phyloP scores from a whole-genome alignment of 495 filamentous ascomycete species.

The Lophiotrema nucula region DNA sequence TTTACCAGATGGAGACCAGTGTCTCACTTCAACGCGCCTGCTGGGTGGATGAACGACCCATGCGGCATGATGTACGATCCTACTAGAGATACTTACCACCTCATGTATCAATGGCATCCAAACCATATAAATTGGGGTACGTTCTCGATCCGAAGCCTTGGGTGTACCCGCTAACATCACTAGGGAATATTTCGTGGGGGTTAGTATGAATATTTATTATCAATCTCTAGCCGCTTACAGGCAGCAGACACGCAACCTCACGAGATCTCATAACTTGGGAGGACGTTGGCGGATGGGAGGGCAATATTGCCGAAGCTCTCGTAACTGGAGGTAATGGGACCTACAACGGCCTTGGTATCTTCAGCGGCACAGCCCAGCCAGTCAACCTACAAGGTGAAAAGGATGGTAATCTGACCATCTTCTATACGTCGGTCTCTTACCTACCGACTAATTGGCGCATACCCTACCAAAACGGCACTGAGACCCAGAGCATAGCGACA shows the following conservation, averaged over 20 bases:
- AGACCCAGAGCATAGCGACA: conserved; percentile 51
- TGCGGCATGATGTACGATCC: conserved; percentile 57
- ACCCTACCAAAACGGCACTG: conserved; percentile 50
- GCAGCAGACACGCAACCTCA: conserved; percentile 24
- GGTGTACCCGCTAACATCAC: background rate
- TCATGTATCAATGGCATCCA: conserved; percentile 47
- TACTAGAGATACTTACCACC: conserved; percentile 40
- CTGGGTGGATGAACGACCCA: conserved; percentile 59
- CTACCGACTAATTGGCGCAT: conserved; percentile 53
- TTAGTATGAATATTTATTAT: conserved; percentile 21
- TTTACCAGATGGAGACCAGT: conserved; percentile 50
- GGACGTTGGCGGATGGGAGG: conserved; percentile 44
- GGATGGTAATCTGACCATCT: conserved; percentile 46
- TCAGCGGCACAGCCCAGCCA: conserved; percentile 52
- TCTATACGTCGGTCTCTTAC: conserved; percentile 54
- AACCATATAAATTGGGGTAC: conserved; percentile 44
- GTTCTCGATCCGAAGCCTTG: background rate
- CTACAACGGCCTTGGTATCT: conserved; percentile 54
- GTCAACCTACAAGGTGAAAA: conserved; percentile 45
- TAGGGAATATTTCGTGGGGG: conserved; percentile 49
- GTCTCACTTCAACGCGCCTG: conserved; percentile 52
- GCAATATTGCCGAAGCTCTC: conserved; percentile 36
- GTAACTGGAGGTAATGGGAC: conserved; percentile 35
- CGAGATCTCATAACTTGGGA: conserved; percentile 38
- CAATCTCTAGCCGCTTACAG: conserved; percentile 14